Conservation (phyloP, 192 early-diverging fungal genomes). For the Backusella circina region DNA sequence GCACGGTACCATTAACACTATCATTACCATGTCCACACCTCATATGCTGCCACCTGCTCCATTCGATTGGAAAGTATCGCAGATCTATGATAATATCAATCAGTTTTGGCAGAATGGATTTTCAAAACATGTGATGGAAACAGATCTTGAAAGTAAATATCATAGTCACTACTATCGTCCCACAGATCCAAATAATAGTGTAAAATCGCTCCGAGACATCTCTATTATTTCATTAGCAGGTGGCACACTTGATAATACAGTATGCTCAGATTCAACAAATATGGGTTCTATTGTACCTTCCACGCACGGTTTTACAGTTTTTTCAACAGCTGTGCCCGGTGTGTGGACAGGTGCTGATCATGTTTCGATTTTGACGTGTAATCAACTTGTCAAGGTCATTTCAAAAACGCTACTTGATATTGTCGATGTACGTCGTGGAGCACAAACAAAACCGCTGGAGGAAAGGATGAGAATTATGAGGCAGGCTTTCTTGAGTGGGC, state of each 20-base stretch:
- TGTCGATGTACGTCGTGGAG: slow-evolving; percentile 56
- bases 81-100: slow-evolving; percentile 69
- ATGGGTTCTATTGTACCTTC: slow-evolving; percentile 61
- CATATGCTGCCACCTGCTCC: slow-evolving; percentile 79
- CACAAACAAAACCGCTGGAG: slow-evolving; percentile 55
- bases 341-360: slow-evolving; percentile 91
- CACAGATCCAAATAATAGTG: background rate
- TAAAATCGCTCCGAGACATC: slow-evolving; percentile 45
- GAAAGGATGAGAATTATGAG: slow-evolving; percentile 66
- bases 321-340: slow-evolving; percentile 72
- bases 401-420: slow-evolving; percentile 54
- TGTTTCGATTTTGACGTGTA: slow-evolving; percentile 85
- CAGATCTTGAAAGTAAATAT: slow-evolving; percentile 1
- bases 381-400: slow-evolving; percentile 75
- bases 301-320: slow-evolving; percentile 73
- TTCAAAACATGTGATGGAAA: slow-evolving; percentile 5
- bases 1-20: slow-evolving; percentile 69
- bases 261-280: slow-evolving; percentile 80
- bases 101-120: slow-evolving; percentile 62
- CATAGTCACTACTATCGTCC: background rate
- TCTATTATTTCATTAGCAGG: slow-evolving; percentile 86
- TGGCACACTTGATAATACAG: slow-evolving; percentile 81
- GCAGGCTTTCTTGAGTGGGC: slow-evolving; percentile 47
- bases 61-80: slow-evolving; percentile 59
- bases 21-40: slow-evolving; percentile 87